phyloP scores from a whole-genome alignment of 805 yeast genomes.

The Candida krabiensis region DNA sequence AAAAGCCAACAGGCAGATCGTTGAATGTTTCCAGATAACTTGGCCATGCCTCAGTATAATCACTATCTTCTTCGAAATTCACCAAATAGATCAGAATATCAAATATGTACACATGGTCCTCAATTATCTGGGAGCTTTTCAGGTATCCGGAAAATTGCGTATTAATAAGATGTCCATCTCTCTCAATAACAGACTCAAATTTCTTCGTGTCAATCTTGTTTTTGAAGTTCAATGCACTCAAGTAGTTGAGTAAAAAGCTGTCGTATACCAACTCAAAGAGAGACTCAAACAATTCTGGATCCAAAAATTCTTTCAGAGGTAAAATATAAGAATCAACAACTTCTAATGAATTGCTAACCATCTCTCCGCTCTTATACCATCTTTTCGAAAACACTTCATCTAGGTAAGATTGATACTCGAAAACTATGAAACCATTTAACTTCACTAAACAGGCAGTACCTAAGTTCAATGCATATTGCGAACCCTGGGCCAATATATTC shows the following conservation, averaged over 20 bases:
- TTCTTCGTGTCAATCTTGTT: conserved; percentile 30
- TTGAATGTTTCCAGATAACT: conserved; percentile 64
- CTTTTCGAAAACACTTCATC: conserved; percentile 25
- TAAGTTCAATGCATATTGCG: conserved; percentile 21
- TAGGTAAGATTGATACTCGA: conserved; percentile 25
- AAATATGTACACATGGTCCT: conserved; percentile 53
- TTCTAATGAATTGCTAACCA: conserved; percentile 26
- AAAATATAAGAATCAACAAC: conserved; percentile 28
- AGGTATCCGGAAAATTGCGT: conserved; percentile 47
- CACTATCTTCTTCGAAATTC: conserved; percentile 44
- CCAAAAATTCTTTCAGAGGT: conserved; percentile 30
- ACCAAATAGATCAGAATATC: conserved; percentile 62
- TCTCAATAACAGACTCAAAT: conserved; percentile 49
- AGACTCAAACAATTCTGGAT: conserved; percentile 30
- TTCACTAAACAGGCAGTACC: conserved; percentile 29
- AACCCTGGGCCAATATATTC: conserved; percentile 17
- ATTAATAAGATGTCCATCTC: conserved; percentile 60
- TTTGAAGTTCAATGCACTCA: conserved; percentile 22
- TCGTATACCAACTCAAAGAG: conserved; percentile 34
- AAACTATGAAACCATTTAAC: conserved; percentile 24
- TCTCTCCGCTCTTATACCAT: conserved; percentile 31
- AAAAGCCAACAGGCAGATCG: conserved; percentile 73
- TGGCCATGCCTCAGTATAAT: conserved; percentile 39
- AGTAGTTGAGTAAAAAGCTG: conserved; percentile 40
- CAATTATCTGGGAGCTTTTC: conserved; percentile 34